Evolutionary conservation across 2,329 filamentous ascomycete genomes (phyloP), one percentile per base, ranked within the genome.

Genomic region (Epichloe hybrida): DNA sequence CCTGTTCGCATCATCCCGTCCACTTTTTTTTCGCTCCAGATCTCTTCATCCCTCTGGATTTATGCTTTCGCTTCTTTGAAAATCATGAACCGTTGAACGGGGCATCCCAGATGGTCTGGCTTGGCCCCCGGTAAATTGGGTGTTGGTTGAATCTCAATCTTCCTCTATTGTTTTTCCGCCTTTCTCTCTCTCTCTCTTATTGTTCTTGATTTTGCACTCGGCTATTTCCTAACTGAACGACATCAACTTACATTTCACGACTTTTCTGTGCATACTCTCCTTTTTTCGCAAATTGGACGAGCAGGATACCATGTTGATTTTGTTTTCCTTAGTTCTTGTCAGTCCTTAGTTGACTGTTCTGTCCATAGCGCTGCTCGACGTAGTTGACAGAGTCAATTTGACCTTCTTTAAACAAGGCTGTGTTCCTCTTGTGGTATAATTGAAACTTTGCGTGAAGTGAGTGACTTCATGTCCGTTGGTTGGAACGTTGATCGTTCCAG

Each of bases 261-360:
- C 7, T 51, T 56, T 55, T 53, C n/a, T 48, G 31, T 42, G 44
- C 23, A 40, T 36, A 40, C 46, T 49, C 40, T 47, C 46, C 38
- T 48, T 48, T 46, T 53, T 49, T 50, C 34, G 36, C 44, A 52
- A 54, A 54, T 49, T 55, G 50, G 53, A 58, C 46, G 54, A 54
- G 48, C 46, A 48, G 55, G 53, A 61, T 62, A 58, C 57, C 55
- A 58, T 51, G 57, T 56, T 59, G 27, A 5, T 13, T 48, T 41
- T 35, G 7, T 13, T 51, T 44, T 23, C 50, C 13, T 31, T 23
- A 8, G 17, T 49, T 58, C 50, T 17, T 17, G 23, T 27, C 17
- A 34, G n/a, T 34, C 46, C 20, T 45, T 39, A 6, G 20, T 41
- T 41, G 50, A 39, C 38, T 45, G 44, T 35, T 27, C 21, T 45